Percentiles rank a stretch among this genome's conserved stretches.
Evolutionary conservation across 768 basidiomycete species (phyloP).

Genomic region (Hysterangium stoloniferum): DNA sequence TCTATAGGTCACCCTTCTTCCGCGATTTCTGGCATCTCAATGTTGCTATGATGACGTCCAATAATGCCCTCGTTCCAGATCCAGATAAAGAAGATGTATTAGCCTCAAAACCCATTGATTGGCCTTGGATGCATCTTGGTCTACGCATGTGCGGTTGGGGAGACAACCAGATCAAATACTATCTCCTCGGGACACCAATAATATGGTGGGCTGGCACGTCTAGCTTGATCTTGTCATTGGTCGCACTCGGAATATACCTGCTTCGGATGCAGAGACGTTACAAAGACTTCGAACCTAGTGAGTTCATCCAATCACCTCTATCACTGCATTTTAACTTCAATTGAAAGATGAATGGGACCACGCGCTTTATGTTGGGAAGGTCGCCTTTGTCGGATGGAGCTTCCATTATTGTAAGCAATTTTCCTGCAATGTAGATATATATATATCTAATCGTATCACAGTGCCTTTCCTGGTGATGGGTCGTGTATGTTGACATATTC

Average conservation of each 20-base stretch:
- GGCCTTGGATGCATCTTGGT: constrained; percentile 87
- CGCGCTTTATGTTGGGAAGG: constrained; percentile 86
- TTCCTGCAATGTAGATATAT: not conserved
- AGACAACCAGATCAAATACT: constrained; percentile 81
- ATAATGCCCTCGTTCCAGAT: constrained; percentile 95
- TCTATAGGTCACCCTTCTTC: constrained; percentile 86
- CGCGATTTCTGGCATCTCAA: constrained; percentile 99
- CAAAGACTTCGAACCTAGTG: constrained; percentile 82
- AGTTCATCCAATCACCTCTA: constrained; percentile 23
- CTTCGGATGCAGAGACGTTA: constrained; percentile 84
- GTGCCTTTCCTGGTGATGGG: constrained; percentile 98
- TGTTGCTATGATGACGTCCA: constrained; percentile 99
- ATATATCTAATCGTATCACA: constrained; percentile 23
- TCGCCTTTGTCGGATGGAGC: constrained; percentile 87
- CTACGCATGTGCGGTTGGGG: constrained; percentile 98
- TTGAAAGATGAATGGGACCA: constrained; percentile 82
- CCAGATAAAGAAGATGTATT: constrained; percentile 98
- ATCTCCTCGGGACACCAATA: constrained; percentile 85
- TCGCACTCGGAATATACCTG: constrained; percentile 59
- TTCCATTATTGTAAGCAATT: constrained; percentile 73
- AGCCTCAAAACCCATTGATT: constrained; percentile 86
- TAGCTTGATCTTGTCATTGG: constrained; percentile 51
- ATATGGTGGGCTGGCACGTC: constrained; percentile 81
- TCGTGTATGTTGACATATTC: constrained; percentile 40
- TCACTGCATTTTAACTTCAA: constrained; percentile 6